Base-by-base conservation (phyloP, 139 green algal genomes). In the Diplosphaera chodatii region DNA sequence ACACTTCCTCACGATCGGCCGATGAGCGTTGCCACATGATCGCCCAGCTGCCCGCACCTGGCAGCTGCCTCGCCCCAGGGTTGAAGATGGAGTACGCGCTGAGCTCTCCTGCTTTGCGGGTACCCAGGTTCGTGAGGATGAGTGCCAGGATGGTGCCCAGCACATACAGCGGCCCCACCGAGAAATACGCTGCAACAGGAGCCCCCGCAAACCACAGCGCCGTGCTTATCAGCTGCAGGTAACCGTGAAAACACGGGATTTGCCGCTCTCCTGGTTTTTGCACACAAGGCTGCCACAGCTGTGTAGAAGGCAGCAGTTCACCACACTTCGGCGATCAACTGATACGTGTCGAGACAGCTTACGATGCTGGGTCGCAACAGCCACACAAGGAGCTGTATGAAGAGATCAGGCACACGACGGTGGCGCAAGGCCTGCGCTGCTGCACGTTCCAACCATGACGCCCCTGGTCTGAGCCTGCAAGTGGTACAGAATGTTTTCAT, bases 51-150 rank as follows among this genome's bases (percentile, higher is more conserved):
- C 3, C 3, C 48, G 13, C 48, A 10, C 84, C 84, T 22, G 80
- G 76, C 29, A 89, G 68, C 28, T 73, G 69, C 55, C 73, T 37
- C 28, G 74, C 64, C 37, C 63, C 63, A 0, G 30, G 32, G 64
- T 89, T 89, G 78, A 89, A 89, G 10, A 89, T 70, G 30, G 29
- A 73, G 70, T 87, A 87, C 0, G 83, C 83, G 29, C 56, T 77
- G 23, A 72, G 67, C 31, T 82, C 72, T 5, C 83, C 83, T 27
- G 75, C 78, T 48, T 63, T 74, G 15, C 84, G 64, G 31, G 30
- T 69, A 1, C 84, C 84, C 27, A 89, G 68, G 48, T 87, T 89
- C 28, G 70, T 67, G 20, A 85, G 73, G 1, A 89, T 89, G 2
- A 85, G 8, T 1, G 72, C 67, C 8, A 87, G 55, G 13, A 87